Evolutionary conservation across 768 basidiomycete genomes (phyloP), one percentile per base, ranked within the genome.

Genomic region (Leccinum ochraceum): DNA sequence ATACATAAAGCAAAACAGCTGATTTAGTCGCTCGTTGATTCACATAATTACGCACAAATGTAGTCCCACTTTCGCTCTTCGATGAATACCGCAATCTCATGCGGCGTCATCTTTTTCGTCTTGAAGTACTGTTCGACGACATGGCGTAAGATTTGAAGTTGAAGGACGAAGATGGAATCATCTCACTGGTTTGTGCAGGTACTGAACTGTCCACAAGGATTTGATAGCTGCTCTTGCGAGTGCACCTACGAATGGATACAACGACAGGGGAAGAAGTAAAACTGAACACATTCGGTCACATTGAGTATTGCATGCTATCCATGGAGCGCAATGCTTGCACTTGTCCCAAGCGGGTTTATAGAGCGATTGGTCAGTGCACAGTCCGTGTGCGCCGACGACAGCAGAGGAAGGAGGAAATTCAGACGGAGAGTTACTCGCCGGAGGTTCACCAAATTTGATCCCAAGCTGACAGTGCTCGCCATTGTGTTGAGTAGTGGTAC

Each of bases 61-160:
- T 96, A 96, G 62, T 92, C 89, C 90, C 93, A 92, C 69, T 90
- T 94, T 14, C 90, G 84, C 71, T 96, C 95, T 67, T 94, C 91
- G 60, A 95, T 83, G 75, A 92, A 98, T 1, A 88, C 76, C 3
- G 86, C 86, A 4, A 83, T 75, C 67, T 95, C 86, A 24, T 81
- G 74, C 6, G 80, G 74, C 0, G 85, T 81, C 94, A 98, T 95
- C 54, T 83, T 84, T 75, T 98, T 98, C 1, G 87, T 76, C 56
- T 86, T 82, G 61, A 94, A 98, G 69, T 96, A 96, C 85, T 94
- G 68, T 24, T 17, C 2, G 51, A 32, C 32, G 32, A 34, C 14
- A 10, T 7, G 6, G 2, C 3, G 14, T 13, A 14, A 50, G 11
- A 14, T 17, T 46, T 24, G 53, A 34, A 34, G 32, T 34, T 34